phyloP scores from a whole-genome alignment of 1,139 yeast genomes.

The Protomyces arabidopsidicola region DNA sequence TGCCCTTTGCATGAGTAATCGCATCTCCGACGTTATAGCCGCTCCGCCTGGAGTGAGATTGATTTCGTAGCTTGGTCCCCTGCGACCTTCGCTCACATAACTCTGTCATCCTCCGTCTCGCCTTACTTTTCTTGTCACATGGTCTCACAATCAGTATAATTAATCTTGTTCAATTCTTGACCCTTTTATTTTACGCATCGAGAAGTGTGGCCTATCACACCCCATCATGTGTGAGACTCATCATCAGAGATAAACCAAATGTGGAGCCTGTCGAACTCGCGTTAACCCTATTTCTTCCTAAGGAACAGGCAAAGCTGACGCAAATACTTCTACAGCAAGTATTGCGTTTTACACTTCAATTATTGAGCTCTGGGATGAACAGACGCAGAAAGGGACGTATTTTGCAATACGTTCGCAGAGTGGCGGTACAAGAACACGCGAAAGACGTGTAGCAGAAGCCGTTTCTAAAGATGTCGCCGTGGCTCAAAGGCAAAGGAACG shows the following conservation, averaged over 20 bases:
- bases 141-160: too few relatives aligned
- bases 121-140: too few relatives aligned
- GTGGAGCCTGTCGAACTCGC: constrained; percentile 34
- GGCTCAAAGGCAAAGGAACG: background rate
- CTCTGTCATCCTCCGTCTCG: too few relatives aligned
- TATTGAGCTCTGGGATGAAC: constrained; percentile 44
- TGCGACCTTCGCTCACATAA: too few relatives aligned
- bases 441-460: background rate
- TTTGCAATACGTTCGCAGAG: constrained; percentile 33
- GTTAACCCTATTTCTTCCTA: background rate
- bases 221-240: constrained; percentile 44
- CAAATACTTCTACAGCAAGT: constrained; percentile 34
- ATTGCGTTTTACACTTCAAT: constrained; percentile 40
- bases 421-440: background rate
- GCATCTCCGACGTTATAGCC: too few relatives aligned
- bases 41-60: too few relatives aligned
- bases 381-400: constrained; percentile 39
- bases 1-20: too few relatives aligned
- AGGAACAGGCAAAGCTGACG: background rate
- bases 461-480: background rate
- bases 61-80: too few relatives aligned
- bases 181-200: too few relatives aligned
- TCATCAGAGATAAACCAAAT: constrained; percentile 38
- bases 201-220: constrained; percentile 45
- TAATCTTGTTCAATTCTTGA: too few relatives aligned